A percentile compares a stretch with the other conserved stretches of the same genome.
These are phyloP conservation scores for Xylaria digitata DNA, from an alignment of 2,329 filamentous ascomycete species.

Conservation along the genomic window DNA sequence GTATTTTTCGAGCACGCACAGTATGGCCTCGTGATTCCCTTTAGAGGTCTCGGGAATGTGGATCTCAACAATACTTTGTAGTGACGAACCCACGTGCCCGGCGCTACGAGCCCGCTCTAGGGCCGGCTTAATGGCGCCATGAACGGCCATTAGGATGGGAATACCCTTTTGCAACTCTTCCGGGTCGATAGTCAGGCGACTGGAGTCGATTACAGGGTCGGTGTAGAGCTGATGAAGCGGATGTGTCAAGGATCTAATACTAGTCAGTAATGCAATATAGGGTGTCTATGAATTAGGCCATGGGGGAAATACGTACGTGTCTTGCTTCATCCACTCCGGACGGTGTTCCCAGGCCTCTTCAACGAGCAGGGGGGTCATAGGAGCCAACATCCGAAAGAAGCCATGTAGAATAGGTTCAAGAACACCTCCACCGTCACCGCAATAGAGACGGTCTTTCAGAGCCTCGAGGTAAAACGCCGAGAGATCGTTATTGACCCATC, in stretches of 20 bases:
- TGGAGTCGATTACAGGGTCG: slow-evolving; percentile 56
- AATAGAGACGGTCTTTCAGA: slow-evolving; percentile 92
- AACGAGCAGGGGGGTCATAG: slow-evolving; percentile 83
- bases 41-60: slow-evolving; percentile 51
- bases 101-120: slow-evolving; percentile 78
- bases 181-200: slow-evolving; percentile 55
- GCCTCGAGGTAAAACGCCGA: slow-evolving; percentile 95
- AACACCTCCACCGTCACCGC: slow-evolving; percentile 74
- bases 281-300: not conserved
- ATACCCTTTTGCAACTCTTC: slow-evolving; percentile 56
- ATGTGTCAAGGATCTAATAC: slow-evolving; percentile 47
- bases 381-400: slow-evolving; percentile 81
- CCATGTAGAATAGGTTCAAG: slow-evolving; percentile 76
- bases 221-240: slow-evolving; percentile 63
- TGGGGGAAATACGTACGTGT: slow-evolving; percentile 51
- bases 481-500: slow-evolving; percentile 83
- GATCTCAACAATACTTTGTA: slow-evolving; percentile 79
- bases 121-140: slow-evolving; percentile 76
- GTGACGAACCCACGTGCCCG: slow-evolving; percentile 81
- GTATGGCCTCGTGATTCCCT: not conserved
- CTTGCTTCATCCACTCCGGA: slow-evolving; percentile 70
- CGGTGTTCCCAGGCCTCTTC: slow-evolving; percentile 88
- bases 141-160: slow-evolving; percentile 63
- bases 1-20: slow-evolving; percentile 54
- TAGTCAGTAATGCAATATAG: slow-evolving; percentile 16